Conservation (phyloP, 1,284 basidiomycete species). For the Anthracocystis panici-leucophaei region DNA sequence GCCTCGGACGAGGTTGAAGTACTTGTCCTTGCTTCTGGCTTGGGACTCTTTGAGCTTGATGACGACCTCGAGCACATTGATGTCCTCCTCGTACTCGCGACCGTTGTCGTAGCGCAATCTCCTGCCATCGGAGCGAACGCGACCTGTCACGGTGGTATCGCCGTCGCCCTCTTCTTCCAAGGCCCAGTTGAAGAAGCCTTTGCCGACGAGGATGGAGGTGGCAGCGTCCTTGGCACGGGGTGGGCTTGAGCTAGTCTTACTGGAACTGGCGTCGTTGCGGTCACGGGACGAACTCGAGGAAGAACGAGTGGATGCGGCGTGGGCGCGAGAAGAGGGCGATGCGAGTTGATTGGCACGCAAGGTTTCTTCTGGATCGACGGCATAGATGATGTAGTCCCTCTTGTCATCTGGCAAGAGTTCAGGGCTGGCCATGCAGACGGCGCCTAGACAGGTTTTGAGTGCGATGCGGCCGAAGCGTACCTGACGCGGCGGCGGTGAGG, state of each 20-base stretch:
- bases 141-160: conserved; percentile 62
- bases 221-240: conserved; percentile 27
- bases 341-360: conserved; percentile 44
- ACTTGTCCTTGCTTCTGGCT: conserved; percentile 59
- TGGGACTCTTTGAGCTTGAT: conserved; percentile 65
- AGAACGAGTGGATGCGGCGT: conserved; percentile 24
- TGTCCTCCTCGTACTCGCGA: conserved; percentile 52
- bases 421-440: conserved; percentile 67
- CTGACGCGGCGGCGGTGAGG: conserved; percentile 23
- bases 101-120: conserved; percentile 58
- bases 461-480: conserved; percentile 59
- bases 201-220: conserved; percentile 61
- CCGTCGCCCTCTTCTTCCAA: conserved; percentile 66
- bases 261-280: conserved; percentile 37
- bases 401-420: conserved; percentile 63
- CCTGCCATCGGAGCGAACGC: conserved; percentile 54
- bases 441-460: conserved; percentile 66
- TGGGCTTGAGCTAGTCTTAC: conserved; percentile 36
- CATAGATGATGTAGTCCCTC: conserved; percentile 67
- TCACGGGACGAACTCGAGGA: conserved; percentile 28
- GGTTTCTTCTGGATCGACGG: conserved; percentile 67
- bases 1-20: conserved; percentile 56
- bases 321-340: conserved; percentile 35
- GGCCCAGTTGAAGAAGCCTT: conserved; percentile 64
- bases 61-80: conserved; percentile 63